A percentile compares a stretch with the other conserved stretches of the same genome.
These are phyloP conservation scores for Malbranchea zuffiana DNA, from an alignment of 2,329 filamentous ascomycete species.

Conservation along the genomic window DNA sequence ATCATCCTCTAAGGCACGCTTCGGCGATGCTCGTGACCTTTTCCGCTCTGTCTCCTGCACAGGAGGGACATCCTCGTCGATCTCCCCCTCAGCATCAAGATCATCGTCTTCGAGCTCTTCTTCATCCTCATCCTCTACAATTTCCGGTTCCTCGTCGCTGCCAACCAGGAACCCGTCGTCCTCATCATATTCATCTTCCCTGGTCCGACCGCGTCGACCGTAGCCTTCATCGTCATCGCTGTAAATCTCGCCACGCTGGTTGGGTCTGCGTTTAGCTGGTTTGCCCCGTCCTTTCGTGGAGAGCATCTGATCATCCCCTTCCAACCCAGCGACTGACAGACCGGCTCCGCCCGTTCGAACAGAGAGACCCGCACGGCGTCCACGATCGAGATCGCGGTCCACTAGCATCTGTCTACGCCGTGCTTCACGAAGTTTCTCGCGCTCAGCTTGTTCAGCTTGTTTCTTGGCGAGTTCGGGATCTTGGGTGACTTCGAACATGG, in stretches of 20 bases:
- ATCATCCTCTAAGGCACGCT: constrained; percentile 16
- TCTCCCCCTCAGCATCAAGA: constrained; percentile 37
- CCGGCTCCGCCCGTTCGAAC: constrained; percentile 39
- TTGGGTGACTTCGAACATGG: constrained; percentile 47
- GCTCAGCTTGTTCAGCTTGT: constrained; percentile 49
- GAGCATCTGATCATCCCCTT: constrained; percentile 45
- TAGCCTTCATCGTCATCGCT: constrained; percentile 41
- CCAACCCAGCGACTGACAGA: constrained; percentile 46
- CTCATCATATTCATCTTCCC: constrained; percentile 73
- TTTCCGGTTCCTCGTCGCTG: constrained; percentile 40
- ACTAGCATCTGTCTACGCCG: constrained; percentile 47
- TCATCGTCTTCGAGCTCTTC: constrained; percentile 35
- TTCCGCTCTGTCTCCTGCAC: constrained; percentile 16
- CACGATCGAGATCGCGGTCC: constrained; percentile 45
- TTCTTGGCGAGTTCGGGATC: constrained; percentile 53
- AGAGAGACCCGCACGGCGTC: constrained; percentile 38
- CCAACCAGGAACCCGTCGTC: constrained; percentile 63
- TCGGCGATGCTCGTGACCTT: constrained; percentile 20
- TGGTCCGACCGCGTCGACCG: constrained; percentile 37
- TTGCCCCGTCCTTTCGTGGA: constrained; percentile 30
- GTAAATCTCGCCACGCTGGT: constrained; percentile 39
- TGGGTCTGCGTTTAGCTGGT: constrained; percentile 29
- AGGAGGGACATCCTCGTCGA: constrained; percentile 25
- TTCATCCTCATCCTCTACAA: constrained; percentile 35
- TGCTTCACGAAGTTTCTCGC: constrained; percentile 44